These are phyloP conservation scores for Chaetomium sp. DNA, from an alignment of 2,329 filamentous ascomycete genomes.

Conservation along the genomic window DNA sequence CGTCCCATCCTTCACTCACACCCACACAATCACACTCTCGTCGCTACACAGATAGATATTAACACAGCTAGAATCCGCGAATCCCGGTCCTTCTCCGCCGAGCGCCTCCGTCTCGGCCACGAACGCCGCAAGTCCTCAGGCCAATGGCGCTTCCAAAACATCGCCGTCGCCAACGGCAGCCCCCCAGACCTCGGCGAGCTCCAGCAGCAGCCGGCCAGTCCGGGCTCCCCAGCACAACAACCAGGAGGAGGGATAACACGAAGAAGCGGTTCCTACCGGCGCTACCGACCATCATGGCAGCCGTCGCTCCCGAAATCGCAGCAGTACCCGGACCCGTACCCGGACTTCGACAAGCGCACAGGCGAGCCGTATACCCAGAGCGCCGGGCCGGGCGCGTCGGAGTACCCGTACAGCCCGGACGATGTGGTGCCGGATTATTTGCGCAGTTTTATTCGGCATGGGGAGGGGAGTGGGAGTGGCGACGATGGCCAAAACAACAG, in stretches of 20 bases:
- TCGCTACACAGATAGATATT: neutral
- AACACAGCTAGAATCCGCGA: constrained; percentile 6
- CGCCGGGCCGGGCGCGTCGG: too few species aligned
- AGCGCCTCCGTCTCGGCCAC: constrained; percentile 4
- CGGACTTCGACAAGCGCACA: constrained; percentile 18
- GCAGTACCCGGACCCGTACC: neutral
- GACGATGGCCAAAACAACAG: neutral
- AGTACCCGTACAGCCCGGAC: too few species aligned
- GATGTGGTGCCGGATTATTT: too few species aligned
- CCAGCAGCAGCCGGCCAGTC: constrained; percentile 16
- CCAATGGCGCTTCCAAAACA: constrained; percentile 33
- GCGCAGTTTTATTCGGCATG: neutral
- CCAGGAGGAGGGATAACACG: neutral
- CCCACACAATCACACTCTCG: neutral
- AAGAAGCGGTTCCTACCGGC: too few species aligned
- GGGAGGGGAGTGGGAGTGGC: neutral
- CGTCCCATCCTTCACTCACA: neutral
- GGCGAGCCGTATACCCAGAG: too few species aligned
- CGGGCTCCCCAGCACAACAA: constrained; percentile 14
- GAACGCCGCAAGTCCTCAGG: constrained; percentile 23
- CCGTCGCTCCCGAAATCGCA: neutral
- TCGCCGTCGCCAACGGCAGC: constrained; percentile 17
- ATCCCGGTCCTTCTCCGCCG: constrained; percentile 1
- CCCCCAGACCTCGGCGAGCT: too few species aligned
- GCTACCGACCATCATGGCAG: constrained; percentile 19